Evolutionary conservation across 805 yeast species (phyloP).

Genomic region (Barnettozyma botsteinii): DNA sequence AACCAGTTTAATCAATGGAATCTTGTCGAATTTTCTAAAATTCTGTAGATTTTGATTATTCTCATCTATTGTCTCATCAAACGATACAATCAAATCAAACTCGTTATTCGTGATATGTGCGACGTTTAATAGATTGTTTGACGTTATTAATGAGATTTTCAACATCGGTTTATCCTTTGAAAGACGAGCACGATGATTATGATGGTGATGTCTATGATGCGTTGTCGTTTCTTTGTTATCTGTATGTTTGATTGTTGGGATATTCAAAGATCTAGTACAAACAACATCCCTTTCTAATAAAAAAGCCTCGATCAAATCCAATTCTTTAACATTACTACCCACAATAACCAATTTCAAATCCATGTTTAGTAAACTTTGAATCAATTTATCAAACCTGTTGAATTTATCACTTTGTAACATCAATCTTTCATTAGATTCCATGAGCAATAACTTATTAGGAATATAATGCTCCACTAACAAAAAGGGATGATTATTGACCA

Average conservation of each 20-base stretch:
- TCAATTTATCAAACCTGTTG: constrained; percentile 43
- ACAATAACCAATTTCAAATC: constrained; percentile 38
- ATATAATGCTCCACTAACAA: constrained; percentile 71
- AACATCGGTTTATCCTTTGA: constrained; percentile 29
- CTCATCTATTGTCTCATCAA: constrained; percentile 38
- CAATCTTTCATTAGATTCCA: constrained; percentile 57
- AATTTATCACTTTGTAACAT: constrained; percentile 56
- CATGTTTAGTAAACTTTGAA: constrained; percentile 19
- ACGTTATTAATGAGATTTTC: constrained; percentile 5
- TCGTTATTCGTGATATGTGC: no score
- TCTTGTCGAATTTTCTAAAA: constrained; percentile 21
- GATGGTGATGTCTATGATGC: neutral
- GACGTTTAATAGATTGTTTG: constrained; percentile 1
- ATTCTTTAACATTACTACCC: constrained; percentile 58
- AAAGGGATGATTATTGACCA: constrained; percentile 61
- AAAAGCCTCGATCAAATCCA: constrained; percentile 74
- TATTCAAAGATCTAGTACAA: constrained; percentile 53
- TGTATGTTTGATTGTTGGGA: neutral
- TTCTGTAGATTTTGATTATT: constrained; percentile 26
- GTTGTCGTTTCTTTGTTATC: neutral
- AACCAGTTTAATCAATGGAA: constrained; percentile 43
- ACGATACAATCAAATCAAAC: constrained; percentile 41
- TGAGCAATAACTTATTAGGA: constrained; percentile 59
- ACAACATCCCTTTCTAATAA: constrained; percentile 64
- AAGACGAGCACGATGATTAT: no score